Percentiles rank a stretch among this genome's conserved stretches.
Evolutionary conservation across 2,329 filamentous ascomycete genomes (phyloP).

Genomic region (Aspergillus terreus): DNA sequence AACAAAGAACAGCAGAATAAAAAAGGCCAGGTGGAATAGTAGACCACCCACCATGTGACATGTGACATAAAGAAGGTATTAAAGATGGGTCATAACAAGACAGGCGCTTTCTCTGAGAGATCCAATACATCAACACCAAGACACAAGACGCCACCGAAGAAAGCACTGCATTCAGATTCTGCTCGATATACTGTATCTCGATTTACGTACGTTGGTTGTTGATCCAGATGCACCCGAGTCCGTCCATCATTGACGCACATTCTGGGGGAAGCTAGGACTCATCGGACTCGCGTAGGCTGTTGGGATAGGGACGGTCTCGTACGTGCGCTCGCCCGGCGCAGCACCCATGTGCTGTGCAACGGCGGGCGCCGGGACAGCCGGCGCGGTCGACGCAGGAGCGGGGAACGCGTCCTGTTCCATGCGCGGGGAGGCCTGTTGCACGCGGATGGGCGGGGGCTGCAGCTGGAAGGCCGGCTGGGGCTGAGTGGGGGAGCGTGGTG

Average conservation of each 20-base stretch:
- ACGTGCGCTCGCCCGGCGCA: conserved; percentile 76
- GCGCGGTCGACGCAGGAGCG: conserved; percentile 36
- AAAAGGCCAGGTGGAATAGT: too few species aligned
- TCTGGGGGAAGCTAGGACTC: conserved; percentile 38
- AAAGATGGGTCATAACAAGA: too few species aligned
- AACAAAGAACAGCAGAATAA: too few species aligned
- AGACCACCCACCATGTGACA: too few species aligned
- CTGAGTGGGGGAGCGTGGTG: conserved; percentile 61
- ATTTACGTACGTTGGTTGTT: neutral
- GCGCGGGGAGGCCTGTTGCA: conserved; percentile 74
- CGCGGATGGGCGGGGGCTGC: conserved; percentile 75
- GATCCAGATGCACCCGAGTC: neutral
- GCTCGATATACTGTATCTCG: neutral
- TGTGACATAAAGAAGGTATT: too few species aligned
- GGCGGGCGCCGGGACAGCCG: conserved; percentile 33
- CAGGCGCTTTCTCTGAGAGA: too few species aligned
- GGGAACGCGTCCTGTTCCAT: conserved; percentile 61
- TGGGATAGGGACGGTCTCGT: conserved; percentile 83
- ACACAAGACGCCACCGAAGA: too few species aligned
- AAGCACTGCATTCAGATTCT: neutral
- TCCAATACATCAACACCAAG: too few species aligned
- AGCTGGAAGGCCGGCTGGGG: conserved; percentile 70
- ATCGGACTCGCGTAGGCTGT: conserved; percentile 66
- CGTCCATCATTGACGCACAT: conserved; percentile 16
- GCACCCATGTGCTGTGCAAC: conserved; percentile 63